phyloP scores from a whole-genome alignment of 2,329 filamentous ascomycete species.

The Eutypella sp. region DNA sequence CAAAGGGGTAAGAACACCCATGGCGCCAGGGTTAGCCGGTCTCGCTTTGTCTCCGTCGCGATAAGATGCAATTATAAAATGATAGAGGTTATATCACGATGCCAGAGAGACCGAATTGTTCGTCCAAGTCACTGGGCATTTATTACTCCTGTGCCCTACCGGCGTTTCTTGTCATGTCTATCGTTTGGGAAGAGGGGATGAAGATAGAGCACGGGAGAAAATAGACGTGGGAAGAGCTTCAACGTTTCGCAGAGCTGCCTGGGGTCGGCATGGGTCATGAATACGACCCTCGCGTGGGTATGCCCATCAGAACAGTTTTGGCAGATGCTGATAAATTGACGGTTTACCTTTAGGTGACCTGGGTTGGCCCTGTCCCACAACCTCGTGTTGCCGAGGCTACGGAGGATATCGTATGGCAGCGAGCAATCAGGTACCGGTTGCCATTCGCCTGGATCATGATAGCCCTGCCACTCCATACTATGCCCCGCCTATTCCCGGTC shows the following conservation, averaged over 20 bases:
- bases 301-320: background rate
- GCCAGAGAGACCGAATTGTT: no score
- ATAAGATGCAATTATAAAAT: no score
- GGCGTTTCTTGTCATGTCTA: no score
- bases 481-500: background rate
- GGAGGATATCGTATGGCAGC: background rate
- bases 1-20: no score
- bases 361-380: background rate
- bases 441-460: background rate
- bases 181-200: background rate
- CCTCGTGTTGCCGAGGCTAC: background rate
- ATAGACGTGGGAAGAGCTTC: background rate
- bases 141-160: no score
- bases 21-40: no score
- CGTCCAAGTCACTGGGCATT: no score
- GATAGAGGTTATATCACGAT: no score
- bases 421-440: background rate
- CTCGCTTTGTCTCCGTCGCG: no score
- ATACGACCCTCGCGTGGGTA: background rate
- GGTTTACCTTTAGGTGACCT: background rate
- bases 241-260: background rate
- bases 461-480: no score
- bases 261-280: background rate
- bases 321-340: background rate
- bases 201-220: background rate